phyloP scores from a whole-genome alignment of 768 basidiomycete species.

The Suillus spraguei region DNA sequence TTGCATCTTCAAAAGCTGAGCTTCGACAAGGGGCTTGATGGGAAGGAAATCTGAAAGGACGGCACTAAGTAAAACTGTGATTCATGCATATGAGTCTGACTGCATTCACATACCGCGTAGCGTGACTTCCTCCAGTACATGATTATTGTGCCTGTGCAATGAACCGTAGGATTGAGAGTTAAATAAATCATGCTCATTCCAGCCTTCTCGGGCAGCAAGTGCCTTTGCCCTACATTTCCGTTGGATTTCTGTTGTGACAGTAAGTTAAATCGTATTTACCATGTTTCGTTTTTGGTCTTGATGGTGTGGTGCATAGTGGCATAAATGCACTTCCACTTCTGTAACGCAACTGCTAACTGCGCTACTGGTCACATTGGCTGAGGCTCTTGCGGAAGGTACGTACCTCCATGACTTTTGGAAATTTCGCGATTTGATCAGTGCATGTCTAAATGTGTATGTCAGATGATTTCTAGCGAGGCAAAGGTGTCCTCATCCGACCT shows the following conservation, averaged over 20 bases:
- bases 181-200: constrained; percentile 44
- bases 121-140: constrained; percentile 40
- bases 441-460: constrained; percentile 10
- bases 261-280: constrained; percentile 19
- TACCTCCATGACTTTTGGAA: constrained; percentile 17
- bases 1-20: constrained; percentile 30
- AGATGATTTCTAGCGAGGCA: neutral
- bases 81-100: neutral
- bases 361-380: constrained; percentile 1
- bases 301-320: constrained; percentile 2
- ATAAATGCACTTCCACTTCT: constrained; percentile 31
- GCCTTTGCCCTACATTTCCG: constrained; percentile 34
- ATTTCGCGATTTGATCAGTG: constrained; percentile 10
- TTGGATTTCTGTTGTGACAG: constrained; percentile 22
- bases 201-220: constrained; percentile 44
- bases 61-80: neutral
- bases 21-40: constrained; percentile 26
- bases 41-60: constrained; percentile 21
- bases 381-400: neutral
- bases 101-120: constrained; percentile 36
- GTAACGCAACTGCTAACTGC: constrained; percentile 27
- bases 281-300: constrained; percentile 16
- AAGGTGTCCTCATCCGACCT: neutral
- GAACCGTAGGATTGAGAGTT: constrained; percentile 41
- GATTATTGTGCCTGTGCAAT: constrained; percentile 40